Percentiles rank a stretch among this genome's conserved stretches.
These are phyloP conservation scores for Acer campestre DNA, from an alignment of 345 rosid genomes.

Conservation along the genomic window DNA sequence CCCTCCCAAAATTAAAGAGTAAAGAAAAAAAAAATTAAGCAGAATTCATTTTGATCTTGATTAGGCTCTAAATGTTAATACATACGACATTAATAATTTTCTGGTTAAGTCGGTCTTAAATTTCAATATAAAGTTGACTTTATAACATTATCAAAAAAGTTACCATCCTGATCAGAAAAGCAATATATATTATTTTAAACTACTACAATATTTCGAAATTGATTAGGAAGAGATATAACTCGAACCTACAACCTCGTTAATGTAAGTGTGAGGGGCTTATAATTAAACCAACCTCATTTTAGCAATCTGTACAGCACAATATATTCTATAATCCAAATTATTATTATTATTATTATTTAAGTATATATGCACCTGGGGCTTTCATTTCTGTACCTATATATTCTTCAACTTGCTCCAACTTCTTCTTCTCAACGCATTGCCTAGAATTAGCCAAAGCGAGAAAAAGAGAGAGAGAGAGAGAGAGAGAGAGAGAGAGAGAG, in stretches of 20 bases:
- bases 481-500: neutral
- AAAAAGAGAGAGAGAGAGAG: neutral
- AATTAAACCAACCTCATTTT: too few species aligned
- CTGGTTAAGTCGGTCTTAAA: too few species aligned
- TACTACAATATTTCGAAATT: too few species aligned
- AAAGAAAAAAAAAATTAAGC: neutral
- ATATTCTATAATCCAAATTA: neutral
- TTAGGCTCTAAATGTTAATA: slow-evolving; percentile 17
- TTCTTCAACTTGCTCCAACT: slow-evolving; percentile 32
- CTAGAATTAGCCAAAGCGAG: slow-evolving; percentile 17
- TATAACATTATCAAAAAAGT: too few species aligned
- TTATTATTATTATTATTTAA: neutral
- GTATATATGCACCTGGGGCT: neutral
- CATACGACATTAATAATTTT: neutral
- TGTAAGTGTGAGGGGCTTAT: too few species aligned
- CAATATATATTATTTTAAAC: too few species aligned
- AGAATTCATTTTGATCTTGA: slow-evolving; percentile 28
- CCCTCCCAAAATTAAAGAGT: slow-evolving; percentile 1
- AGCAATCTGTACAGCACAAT: too few species aligned
- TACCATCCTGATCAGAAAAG: too few species aligned
- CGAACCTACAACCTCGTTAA: too few species aligned
- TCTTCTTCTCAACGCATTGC: slow-evolving; percentile 32
- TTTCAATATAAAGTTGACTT: too few species aligned
- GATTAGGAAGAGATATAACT: too few species aligned
- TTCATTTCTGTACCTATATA: slow-evolving; percentile 26